Evolutionary conservation across 495 filamentous ascomycete genomes (phyloP), one percentile per base, ranked within the genome.

Genomic region (Talaromyces wortmannii): DNA sequence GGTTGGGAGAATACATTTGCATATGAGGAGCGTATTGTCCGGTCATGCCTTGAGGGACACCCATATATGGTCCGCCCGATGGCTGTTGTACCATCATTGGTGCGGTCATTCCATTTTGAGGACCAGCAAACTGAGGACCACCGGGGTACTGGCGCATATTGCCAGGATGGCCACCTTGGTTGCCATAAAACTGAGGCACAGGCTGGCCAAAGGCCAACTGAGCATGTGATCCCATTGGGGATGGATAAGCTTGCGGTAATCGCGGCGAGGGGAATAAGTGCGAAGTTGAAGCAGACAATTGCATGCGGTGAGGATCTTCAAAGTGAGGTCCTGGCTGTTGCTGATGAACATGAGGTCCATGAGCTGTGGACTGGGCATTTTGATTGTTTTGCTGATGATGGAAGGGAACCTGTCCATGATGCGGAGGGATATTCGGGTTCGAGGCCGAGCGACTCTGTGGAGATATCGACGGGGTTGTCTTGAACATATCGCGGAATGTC

Each of bases 221-320:
- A 11, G 78, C 80, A 30, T 81, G 81, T 30, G 81, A 79, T 23
- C 76, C 78, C 82, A 91, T 89, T 6, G 83, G 81, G 4, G 82
- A 85, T 5, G 83, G 82, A 59, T 88, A 92, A 36, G 85, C 83
- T 48, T 80, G 85, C 49, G 83, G 82, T 64, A 91, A 79, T 36
- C 91, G 81, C 30, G 92, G 91, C 7, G 92, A 95, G 5, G 85
- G 86, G 58, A 81, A 83, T 1, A 90, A 86, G 54, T 91, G 87
- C 0, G 86, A 86, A 16, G 86, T 84, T 31, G 86, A 90, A 1
- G 85, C 86, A 42, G 89, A 89, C 65, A 91, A 80, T 57, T 86
- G 84, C 89, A 96, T 94, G 52, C 89, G 82, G 64, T 94, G 90
- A 55, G 89, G 88, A 56, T 95, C 89, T 58, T 83, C 81, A 57